These are phyloP conservation scores for Neofusicoccum kwambonambiense DNA, from an alignment of 2,329 filamentous ascomycete genomes.

Conservation along the genomic window DNA sequence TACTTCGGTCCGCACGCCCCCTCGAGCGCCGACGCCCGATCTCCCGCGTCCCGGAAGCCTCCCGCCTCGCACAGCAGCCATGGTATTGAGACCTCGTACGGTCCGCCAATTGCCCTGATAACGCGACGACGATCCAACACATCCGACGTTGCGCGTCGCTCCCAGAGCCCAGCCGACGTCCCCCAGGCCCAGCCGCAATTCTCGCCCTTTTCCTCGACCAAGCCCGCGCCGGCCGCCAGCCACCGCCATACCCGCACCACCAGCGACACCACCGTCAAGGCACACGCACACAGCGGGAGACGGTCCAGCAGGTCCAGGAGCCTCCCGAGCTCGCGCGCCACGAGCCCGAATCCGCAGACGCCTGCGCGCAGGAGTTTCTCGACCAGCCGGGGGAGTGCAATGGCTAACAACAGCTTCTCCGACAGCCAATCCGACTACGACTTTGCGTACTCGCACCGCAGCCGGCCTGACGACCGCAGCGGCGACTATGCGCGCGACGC, in stretches of 20 bases:
- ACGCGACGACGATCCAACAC: conserved; percentile 38
- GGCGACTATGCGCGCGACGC: conserved; percentile 3
- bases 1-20: conserved; percentile 33
- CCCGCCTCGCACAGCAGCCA: conserved; percentile 50
- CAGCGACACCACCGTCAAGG: conserved; percentile 16
- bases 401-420: conserved; percentile 22
- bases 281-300: neutral
- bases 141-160: conserved; percentile 33
- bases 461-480: conserved; percentile 17
- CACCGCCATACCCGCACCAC: conserved; percentile 23
- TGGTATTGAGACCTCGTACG: conserved; percentile 51
- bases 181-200: conserved; percentile 30
- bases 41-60: conserved; percentile 36
- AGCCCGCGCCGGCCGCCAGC: neutral
- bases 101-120: conserved; percentile 52
- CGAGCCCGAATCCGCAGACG: conserved; percentile 1
- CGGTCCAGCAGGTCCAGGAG: conserved; percentile 4
- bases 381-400: conserved; percentile 22
- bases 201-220: conserved; percentile 19
- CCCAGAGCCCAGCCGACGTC: conserved; percentile 30
- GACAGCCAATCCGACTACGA: conserved; percentile 32
- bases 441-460: conserved; percentile 30
- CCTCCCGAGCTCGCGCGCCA: conserved; percentile 9
- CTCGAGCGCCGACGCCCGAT: conserved; percentile 31
- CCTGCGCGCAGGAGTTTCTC: conserved; percentile 12